Base-by-base conservation (phyloP, 2,329 filamentous ascomycete genomes). In the Fusarium kyushuense region DNA sequence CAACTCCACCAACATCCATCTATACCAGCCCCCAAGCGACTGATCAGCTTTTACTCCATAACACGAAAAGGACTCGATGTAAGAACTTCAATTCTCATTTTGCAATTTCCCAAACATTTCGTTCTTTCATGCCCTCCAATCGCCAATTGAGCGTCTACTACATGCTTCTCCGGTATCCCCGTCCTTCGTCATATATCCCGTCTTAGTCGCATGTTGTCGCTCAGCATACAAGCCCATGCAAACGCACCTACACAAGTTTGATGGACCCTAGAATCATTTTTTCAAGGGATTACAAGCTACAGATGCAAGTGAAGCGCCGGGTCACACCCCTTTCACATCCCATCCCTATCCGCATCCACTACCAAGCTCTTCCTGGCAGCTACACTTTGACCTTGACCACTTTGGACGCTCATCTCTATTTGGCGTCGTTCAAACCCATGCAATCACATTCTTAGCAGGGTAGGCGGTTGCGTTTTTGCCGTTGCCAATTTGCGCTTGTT, bases 271-370 rank as follows among this genome's bases (percentile, higher is more conserved):
- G 67, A 70, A 70, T 62, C 55, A 59, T 48, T 51, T 51, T 58
- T 51, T 53, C 59, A 58, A 71, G 69, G 67, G 49, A 63, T 69
- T 69, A 52, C 62, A 73, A 74, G 66, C 72, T 74, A 74, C 63
- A 70, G 55, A 71, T 74, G 72, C 72, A 74, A 72, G 72, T 71
- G 71, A 76, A 76, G 74, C 74, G 72, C 74, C 69, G 72, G 72
- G 69, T 75, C 73, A 75, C 69, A 74, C 74, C 72, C 73, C 71
- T 73, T 70, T 67, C 65, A 69, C 58, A 69, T 67, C 61, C 65
- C 60, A 61, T 66, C 74, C 67, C 71, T 55, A 71, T 66, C 55
- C 66, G 58, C 63, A 64, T 65, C 74, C 72, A 73, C 66, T 65
- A 48, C 47, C 54, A 65, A 64, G 67, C 65, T 71, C 69, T 70